Conservation (phyloP, 768 basidiomycete genomes). For the Coprinopsis cinerea region DNA sequence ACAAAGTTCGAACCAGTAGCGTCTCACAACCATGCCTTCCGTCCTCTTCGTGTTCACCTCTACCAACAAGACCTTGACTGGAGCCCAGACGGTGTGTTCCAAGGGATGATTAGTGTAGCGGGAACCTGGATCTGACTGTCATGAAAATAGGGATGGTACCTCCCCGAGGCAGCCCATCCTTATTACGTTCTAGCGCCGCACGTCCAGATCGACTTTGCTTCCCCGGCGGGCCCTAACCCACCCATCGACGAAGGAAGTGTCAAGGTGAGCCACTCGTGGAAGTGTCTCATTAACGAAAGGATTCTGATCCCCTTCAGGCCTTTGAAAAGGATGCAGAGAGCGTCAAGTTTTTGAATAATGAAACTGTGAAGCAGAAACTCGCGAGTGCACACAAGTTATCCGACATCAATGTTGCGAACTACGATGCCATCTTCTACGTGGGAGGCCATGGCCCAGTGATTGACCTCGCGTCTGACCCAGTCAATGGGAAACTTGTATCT, state of each 20-base stretch:
- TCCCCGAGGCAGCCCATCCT: constrained; percentile 73
- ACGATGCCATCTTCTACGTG: constrained; percentile 71
- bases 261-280: constrained; percentile 40
- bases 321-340: constrained; percentile 50
- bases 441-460: constrained; percentile 78
- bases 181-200: constrained; percentile 52
- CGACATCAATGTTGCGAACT: constrained; percentile 53
- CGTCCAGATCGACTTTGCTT: constrained; percentile 51
- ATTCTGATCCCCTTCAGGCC: constrained; percentile 24
- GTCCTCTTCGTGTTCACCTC: constrained; percentile 78
- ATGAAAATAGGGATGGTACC: constrained; percentile 58
- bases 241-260: constrained; percentile 58
- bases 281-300: too few species aligned
- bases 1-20: too few species aligned
- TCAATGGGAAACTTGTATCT: constrained; percentile 52
- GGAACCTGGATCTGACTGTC: not conserved
- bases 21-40: constrained; percentile 30
- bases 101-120: not conserved
- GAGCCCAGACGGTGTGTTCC: constrained; percentile 39
- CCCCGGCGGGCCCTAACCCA: constrained; percentile 61
- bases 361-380: constrained; percentile 44
- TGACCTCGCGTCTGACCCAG: constrained; percentile 55
- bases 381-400: constrained; percentile 53
- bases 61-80: constrained; percentile 48
- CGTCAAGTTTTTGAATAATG: constrained; percentile 55